These are phyloP conservation scores for Ettlia oleoabundans DNA, from an alignment of 139 green algal genomes.

Conservation along the genomic window DNA sequence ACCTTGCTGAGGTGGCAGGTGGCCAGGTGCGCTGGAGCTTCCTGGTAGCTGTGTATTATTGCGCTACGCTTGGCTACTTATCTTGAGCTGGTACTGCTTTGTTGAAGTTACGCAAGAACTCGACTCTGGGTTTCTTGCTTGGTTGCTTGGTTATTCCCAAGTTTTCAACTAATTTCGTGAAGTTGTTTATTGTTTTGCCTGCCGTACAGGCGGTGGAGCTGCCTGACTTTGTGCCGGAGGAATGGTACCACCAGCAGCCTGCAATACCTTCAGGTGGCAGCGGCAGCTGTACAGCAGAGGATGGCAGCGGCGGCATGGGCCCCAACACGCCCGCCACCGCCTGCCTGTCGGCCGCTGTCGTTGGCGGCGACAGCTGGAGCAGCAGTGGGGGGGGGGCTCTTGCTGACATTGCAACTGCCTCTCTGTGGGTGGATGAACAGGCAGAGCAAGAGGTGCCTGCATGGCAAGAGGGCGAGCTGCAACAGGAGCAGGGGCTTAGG, in stretches of 20 bases:
- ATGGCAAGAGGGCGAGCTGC: background rate
- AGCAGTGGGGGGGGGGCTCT: background rate
- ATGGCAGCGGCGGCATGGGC: background rate
- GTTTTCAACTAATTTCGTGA: no score
- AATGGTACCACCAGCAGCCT: conserved; percentile 9
- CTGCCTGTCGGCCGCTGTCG: background rate
- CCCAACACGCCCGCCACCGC: conserved; percentile 10
- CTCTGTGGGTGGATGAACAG: conserved; percentile 8
- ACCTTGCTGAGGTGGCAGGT: conserved; percentile 14
- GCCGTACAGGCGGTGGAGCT: conserved; percentile 1
- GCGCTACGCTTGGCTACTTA: no score
- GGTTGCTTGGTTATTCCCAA: no score
- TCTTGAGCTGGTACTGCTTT: no score
- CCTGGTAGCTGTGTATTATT: no score
- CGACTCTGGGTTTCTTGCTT: background rate
- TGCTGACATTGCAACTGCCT: conserved; percentile 28
- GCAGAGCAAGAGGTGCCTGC: background rate
- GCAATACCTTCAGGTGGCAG: background rate
- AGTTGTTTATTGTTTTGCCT: no score
- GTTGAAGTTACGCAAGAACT: no score
- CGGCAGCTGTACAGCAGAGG: background rate
- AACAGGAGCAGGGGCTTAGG: background rate
- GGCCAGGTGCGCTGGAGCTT: conserved; percentile 9
- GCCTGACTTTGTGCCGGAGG: conserved; percentile 1
- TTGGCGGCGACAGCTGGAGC: background rate